Evolutionary conservation across 202 grass and related monocot genomes (phyloP), one percentile per base, ranked within the genome.

Genomic region (Eragrostis tef): DNA sequence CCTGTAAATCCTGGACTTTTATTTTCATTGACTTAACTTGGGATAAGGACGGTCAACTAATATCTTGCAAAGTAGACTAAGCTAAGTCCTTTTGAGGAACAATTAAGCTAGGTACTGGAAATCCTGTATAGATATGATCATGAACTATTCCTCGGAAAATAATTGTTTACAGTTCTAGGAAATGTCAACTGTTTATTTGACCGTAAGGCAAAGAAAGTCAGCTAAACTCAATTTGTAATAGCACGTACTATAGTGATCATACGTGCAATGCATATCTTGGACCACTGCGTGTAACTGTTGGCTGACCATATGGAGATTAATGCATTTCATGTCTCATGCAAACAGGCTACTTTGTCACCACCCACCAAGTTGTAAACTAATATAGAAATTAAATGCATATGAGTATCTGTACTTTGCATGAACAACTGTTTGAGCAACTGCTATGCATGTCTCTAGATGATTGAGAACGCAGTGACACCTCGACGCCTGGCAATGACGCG

Each of bases 181-280:
- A 74, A 74, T 68, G 51, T 75, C 86, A 84, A 84, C 75, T 63
- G 52, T 70, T 62, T 88, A 11, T 69, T 62, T 83, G 39, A 73
- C 27, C 14, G 0, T 16, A 53, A 72, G 46, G 56, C 26, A 39
- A 22, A 43, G 9, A 60, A 66, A 66, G 61, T 75, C 75, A 84
- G 61, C 52, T 74, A 79, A 68, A 79, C 27, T 53, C 12, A 45
- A 73, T 79, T 67, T 78, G 26, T 74, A 79, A 64, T 43, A 66
- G 10, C 26, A 41, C 2, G 19, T 59, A 47, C 11, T 26, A 75
- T 21, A 53, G 17, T n/a, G n/a, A n/a, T 44, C 83, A 21, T 81
- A 19, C 57, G 46, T 52, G 24, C 25, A 25, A 31, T 31, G 31
- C 12, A 63, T 25, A 14, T 25, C 11, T 16, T 16, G 25, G 25